phyloP scores from a whole-genome alignment of 768 basidiomycete genomes.

The Macrolepiota fuliginosa region DNA sequence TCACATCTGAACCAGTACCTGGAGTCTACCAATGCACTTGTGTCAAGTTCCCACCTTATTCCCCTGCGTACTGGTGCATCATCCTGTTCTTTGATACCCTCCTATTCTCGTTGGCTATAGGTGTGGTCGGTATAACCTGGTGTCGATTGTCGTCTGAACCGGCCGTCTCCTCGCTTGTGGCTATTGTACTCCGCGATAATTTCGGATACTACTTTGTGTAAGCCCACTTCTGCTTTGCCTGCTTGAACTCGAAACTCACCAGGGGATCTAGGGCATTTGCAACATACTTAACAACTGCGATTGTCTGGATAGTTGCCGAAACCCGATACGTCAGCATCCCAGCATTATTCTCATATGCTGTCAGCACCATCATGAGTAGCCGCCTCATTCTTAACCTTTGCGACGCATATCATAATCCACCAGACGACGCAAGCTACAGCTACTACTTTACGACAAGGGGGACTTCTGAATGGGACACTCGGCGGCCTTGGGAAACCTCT shows the following conservation, averaged over 20 bases:
- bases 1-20: constrained; percentile 2
- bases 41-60: constrained; percentile 17
- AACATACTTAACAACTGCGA: constrained; percentile 20
- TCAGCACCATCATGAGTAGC: constrained; percentile 24
- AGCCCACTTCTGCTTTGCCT: constrained; percentile 1
- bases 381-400: constrained; percentile 29
- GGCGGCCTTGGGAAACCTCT: too few relatives aligned
- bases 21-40: constrained; percentile 12
- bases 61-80: constrained; percentile 25
- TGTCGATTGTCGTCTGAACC: not conserved
- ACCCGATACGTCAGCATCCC: constrained; percentile 24
- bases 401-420: too few relatives aligned
- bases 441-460: not conserved
- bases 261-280: constrained; percentile 19
- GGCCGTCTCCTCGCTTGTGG: constrained; percentile 18
- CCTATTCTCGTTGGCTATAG: constrained; percentile 23
- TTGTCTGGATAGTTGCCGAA: constrained; percentile 22
- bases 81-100: constrained; percentile 27
- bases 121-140: constrained; percentile 14
- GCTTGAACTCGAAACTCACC: not conserved
- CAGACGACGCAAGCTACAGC: not conserved
- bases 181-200: constrained; percentile 26
- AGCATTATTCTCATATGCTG: constrained; percentile 19
- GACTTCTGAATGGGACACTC: not conserved
- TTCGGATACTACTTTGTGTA: constrained; percentile 25